These are phyloP conservation scores for Lanmaoa rubissima DNA, from an alignment of 768 basidiomycete genomes.

Conservation along the genomic window DNA sequence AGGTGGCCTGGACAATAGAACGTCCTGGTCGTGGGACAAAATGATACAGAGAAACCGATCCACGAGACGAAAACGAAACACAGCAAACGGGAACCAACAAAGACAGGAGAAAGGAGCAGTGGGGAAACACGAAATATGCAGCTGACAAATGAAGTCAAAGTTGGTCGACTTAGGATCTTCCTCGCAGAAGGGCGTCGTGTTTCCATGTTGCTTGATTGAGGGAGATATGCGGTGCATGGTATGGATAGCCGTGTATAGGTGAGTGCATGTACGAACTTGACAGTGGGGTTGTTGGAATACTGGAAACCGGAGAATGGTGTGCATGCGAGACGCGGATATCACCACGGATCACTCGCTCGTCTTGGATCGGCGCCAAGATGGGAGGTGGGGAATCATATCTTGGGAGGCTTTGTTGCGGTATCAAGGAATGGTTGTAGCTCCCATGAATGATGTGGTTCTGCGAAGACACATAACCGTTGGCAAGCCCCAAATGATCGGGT, in stretches of 20 bases:
- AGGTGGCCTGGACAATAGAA: slow-evolving; percentile 3
- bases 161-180: slow-evolving; percentile 23
- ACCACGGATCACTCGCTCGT: slow-evolving; percentile 33
- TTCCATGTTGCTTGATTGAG: slow-evolving; percentile 48
- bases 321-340: slow-evolving; percentile 30
- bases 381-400: slow-evolving; percentile 56
- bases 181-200: slow-evolving; percentile 41
- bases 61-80: slow-evolving; percentile 15
- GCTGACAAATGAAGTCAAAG: not conserved
- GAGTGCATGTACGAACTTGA: slow-evolving; percentile 42
- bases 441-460: slow-evolving; percentile 28
- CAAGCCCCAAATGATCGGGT: slow-evolving; percentile 28
- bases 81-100: slow-evolving; percentile 1
- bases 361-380: slow-evolving; percentile 55
- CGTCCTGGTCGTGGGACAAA: slow-evolving; percentile 1
- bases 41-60: slow-evolving; percentile 26
- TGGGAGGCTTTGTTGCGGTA: slow-evolving; percentile 21
- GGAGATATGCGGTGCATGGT: slow-evolving; percentile 37
- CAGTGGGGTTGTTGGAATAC: slow-evolving; percentile 33
- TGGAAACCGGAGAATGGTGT: slow-evolving; percentile 31
- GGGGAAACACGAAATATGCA: not conserved
- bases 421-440: slow-evolving; percentile 21
- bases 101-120: not conserved
- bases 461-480: slow-evolving; percentile 34
- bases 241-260: slow-evolving; percentile 39